Base-by-base conservation (phyloP, 129 eudicot genomes). In the Kitagawia praeruptora region DNA sequence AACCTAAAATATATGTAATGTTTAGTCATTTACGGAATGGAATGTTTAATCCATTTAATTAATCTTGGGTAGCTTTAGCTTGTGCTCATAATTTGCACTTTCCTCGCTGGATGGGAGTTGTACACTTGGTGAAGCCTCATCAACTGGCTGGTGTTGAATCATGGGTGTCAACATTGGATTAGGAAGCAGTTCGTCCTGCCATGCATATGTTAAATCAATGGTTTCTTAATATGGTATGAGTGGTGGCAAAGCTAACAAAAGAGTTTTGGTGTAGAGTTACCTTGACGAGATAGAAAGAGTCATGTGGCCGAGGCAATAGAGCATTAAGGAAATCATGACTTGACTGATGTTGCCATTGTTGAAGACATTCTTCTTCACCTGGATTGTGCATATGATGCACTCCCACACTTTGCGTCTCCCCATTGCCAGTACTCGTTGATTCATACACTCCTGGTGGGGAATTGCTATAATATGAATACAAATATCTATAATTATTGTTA, bases 381-480 rank as follows among this genome's bases (percentile, higher is more conserved):
- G 79, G 80, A 58, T 80, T 61, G 81, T 82, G 76, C 23, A 80
- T 83, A 0, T 80, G 87, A 84, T 81, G 87, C 79, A 79, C 88
- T 80, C 87, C 85, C n/a, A 79, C 80, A 37, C 71, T 66, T 40
- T 85, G 90, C 64, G 86, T 64, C 75, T 89, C 86, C 53, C 75
- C 89, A 73, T 81, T 89, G 70, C 80, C 74, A 37, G 80, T 84
- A 79, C 80, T 80, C 80, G 87, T 77, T 42, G 84, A 75, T 41
- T 89, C 93, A 79, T 83, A 85, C 70, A 89, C 79, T 53, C 87
- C 82, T 64, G 87, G 81, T 44, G 93, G 79, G 49, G 85, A 80
- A 81, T 80, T 89, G 84, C 89, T 89, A 80, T 19, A 75, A 87
- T 79, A 74, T 14, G 25, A 19, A 66, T 11, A 4, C 18, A 67